These are phyloP conservation scores for Trapa incisa DNA, from an alignment of 345 rosid genomes.

Conservation along the genomic window DNA sequence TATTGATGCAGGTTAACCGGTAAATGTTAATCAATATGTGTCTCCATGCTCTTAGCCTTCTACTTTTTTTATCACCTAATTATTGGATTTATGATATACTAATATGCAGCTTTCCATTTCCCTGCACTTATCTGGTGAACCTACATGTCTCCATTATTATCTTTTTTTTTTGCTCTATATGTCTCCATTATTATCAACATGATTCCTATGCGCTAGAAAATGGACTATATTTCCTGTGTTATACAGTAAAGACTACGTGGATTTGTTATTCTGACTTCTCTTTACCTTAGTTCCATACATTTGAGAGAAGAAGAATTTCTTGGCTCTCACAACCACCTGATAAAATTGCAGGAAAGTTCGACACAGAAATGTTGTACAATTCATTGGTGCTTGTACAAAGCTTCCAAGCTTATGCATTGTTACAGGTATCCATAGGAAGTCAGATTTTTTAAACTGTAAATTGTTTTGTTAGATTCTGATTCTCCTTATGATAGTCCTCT, in stretches of 20 bases:
- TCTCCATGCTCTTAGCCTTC: too few species aligned
- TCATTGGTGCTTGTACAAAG: constrained; percentile 21
- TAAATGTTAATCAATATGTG: not conserved
- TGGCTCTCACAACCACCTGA: constrained; percentile 4
- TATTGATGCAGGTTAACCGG: not conserved
- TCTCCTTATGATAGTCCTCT: not conserved
- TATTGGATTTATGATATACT: too few species aligned
- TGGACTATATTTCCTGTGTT: not conserved
- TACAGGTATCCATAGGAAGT: constrained; percentile 11
- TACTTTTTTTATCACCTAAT: too few species aligned
- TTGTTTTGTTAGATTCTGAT: not conserved
- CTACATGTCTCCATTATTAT: not conserved
- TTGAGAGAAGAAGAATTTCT: not conserved
- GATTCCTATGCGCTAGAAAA: not conserved
- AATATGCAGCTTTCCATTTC: not conserved
- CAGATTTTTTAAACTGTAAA: not conserved
- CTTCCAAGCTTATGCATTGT: constrained; percentile 17
- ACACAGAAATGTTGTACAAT: constrained; percentile 22
- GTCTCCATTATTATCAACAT: not conserved
- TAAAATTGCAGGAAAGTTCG: constrained; percentile 21
- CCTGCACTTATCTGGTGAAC: not conserved
- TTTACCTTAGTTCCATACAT: not conserved
- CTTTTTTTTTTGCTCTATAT: too few species aligned
- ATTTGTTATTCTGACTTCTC: not conserved
- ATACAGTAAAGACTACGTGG: not conserved